Conservation (phyloP, 2,329 filamentous ascomycete genomes). For the Truncatella angustata region DNA sequence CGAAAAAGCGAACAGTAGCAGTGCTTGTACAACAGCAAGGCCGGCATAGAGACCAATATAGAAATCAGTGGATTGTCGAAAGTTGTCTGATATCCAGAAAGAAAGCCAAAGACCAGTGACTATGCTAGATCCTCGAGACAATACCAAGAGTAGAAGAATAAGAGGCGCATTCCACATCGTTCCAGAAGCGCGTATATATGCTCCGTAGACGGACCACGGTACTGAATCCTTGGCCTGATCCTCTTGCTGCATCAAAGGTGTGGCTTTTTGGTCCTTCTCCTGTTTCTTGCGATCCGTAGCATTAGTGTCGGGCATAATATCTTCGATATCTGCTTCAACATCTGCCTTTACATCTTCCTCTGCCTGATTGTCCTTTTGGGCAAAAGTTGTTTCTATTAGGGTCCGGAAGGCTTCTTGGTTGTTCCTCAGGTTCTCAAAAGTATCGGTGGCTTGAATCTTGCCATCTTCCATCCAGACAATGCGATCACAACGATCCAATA, state of each 20-base stretch:
- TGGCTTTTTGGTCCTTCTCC: constrained; percentile 56
- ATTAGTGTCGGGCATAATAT: constrained; percentile 45
- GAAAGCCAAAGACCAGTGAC: constrained; percentile 88
- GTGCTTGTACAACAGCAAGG: constrained; percentile 68
- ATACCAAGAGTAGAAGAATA: constrained; percentile 58
- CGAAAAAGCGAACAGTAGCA: constrained; percentile 79
- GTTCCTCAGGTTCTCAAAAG: constrained; percentile 83
- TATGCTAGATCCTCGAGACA: constrained; percentile 83
- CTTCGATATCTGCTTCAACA: too few relatives aligned
- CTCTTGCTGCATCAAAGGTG: constrained; percentile 66
- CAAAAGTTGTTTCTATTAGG: constrained; percentile 81
- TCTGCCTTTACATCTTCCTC: too few relatives aligned
- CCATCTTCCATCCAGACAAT: constrained; percentile 93
- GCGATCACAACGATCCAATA: constrained; percentile 84
- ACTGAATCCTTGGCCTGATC: constrained; percentile 73
- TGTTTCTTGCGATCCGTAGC: constrained; percentile 42
- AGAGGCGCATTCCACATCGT: constrained; percentile 67
- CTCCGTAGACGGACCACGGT: constrained; percentile 74
- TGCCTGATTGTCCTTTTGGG: constrained; percentile 62
- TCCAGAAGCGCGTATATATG: constrained; percentile 75
- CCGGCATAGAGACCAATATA: constrained; percentile 75
- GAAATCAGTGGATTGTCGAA: constrained; percentile 59
- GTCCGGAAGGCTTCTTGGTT: constrained; percentile 73
- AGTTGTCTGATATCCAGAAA: constrained; percentile 86
- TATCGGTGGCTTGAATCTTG: constrained; percentile 79